Conservation (phyloP, 2,329 filamentous ascomycete genomes). For the Grosmannia clavigera region DNA sequence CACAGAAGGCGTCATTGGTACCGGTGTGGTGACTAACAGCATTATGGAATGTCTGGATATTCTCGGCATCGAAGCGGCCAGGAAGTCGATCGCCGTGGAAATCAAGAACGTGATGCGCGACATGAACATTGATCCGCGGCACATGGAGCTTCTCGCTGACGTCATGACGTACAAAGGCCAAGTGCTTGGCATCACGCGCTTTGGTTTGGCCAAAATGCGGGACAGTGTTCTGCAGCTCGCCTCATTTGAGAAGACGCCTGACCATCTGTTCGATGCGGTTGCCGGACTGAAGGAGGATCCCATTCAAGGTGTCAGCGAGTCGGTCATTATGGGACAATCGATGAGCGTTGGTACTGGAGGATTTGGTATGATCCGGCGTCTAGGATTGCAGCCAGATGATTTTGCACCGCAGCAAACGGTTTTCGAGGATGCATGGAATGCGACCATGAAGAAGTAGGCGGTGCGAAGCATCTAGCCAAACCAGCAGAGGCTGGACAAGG, state of each 20-base stretch:
- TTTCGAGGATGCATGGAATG: conserved; percentile 58
- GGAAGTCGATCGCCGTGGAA: conserved; percentile 77
- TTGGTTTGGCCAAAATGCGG: conserved; percentile 91
- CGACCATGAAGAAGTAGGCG: background rate
- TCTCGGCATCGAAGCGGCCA: conserved; percentile 88
- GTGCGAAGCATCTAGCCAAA: background rate
- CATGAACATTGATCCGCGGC: conserved; percentile 93
- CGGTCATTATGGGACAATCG: conserved; percentile 96
- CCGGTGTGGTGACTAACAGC: conserved; percentile 63
- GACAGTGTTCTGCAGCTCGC: conserved; percentile 89
- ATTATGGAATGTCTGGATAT: conserved; percentile 82
- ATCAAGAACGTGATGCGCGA: conserved; percentile 81
- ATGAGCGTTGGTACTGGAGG: conserved; percentile 85
- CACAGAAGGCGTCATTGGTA: conserved; percentile 79
- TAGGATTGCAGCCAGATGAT: conserved; percentile 53
- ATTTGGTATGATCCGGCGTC: conserved; percentile 72
- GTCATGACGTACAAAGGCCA: conserved; percentile 99
- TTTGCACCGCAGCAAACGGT: conserved; percentile 46
- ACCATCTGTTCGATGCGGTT: conserved; percentile 92
- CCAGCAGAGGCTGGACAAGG: too few relatives aligned
- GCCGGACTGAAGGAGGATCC: conserved; percentile 82
- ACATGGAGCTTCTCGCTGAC: conserved; percentile 94
- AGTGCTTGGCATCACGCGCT: conserved; percentile 89
- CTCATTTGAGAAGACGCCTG: conserved; percentile 94
- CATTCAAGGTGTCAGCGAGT: conserved; percentile 89